Evolutionary conservation across 208 protist species (phyloP).

Genomic region (Novymonas esmeraldas): DNA sequence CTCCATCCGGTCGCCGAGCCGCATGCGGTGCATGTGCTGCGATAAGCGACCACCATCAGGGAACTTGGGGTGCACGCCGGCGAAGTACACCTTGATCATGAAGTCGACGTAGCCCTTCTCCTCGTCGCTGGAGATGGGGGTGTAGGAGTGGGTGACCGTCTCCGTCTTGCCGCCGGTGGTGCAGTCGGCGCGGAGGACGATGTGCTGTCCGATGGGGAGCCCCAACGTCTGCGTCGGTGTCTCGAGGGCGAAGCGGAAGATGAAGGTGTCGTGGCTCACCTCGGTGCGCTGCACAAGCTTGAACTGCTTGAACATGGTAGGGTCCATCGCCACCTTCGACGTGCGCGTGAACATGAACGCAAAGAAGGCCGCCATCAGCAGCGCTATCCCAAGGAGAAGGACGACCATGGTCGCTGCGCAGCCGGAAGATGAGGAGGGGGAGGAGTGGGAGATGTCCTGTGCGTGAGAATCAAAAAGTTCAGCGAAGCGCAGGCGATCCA

Average conservation of each 20-base stretch:
- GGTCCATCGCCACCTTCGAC: slow-evolving; percentile 48
- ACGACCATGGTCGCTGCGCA: slow-evolving; percentile 20
- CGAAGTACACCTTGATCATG: slow-evolving; percentile 93
- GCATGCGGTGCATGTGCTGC: slow-evolving; percentile 86
- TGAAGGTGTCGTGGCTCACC: slow-evolving; percentile 69
- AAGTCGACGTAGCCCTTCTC: slow-evolving; percentile 93
- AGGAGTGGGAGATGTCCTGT: too few relatives aligned
- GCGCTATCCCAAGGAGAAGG: slow-evolving; percentile 24
- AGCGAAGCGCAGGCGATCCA: too few relatives aligned
- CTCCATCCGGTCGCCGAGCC: slow-evolving; percentile 82
- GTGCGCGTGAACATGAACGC: slow-evolving; percentile 30
- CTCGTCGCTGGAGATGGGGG: slow-evolving; percentile 88
- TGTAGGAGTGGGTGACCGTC: slow-evolving; percentile 86
- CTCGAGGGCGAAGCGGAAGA: slow-evolving; percentile 87
- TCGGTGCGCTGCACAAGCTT: slow-evolving; percentile 56
- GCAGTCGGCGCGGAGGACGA: slow-evolving; percentile 58
- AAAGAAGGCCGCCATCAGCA: slow-evolving; percentile 30
- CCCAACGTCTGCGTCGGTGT: slow-evolving; percentile 53
- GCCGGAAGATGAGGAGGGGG: not conserved
- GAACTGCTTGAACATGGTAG: slow-evolving; percentile 57
- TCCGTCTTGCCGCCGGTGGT: slow-evolving; percentile 48
- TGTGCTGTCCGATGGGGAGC: slow-evolving; percentile 85
- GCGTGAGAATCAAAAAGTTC: too few relatives aligned
- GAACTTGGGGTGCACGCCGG: slow-evolving; percentile 80
- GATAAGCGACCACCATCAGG: slow-evolving; percentile 89